Percentiles rank a stretch among this genome's conserved stretches.
Conservation (phyloP, 352 stramenopile genomes). For the Globisporangium carolinianum region DNA sequence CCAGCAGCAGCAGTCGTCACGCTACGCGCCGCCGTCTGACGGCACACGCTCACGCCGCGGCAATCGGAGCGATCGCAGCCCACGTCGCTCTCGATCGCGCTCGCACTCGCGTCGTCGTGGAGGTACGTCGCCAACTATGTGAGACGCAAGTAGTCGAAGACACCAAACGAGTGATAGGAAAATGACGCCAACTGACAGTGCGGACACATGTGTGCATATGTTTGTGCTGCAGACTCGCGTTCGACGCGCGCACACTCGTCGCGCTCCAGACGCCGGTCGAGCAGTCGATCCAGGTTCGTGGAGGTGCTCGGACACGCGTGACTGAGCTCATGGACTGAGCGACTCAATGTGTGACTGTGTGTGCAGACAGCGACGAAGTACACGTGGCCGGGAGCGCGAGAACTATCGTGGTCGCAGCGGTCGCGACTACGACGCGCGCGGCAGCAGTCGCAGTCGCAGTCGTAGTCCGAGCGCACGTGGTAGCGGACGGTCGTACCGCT, state of each 20-base stretch:
- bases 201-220: background rate
- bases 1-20: slow-evolving; percentile 1
- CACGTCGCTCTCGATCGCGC: slow-evolving; percentile 2
- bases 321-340: background rate
- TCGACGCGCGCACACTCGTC: slow-evolving; percentile 6
- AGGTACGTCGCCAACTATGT: background rate
- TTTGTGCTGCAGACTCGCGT: slow-evolving; percentile 4
- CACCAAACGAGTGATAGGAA: too few species aligned
- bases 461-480: slow-evolving; percentile 5
- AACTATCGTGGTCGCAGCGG: slow-evolving; percentile 7
- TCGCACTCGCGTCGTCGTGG: slow-evolving; percentile 12
- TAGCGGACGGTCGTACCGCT: slow-evolving; percentile 9
- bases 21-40: slow-evolving; percentile 3
- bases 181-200: too few species aligned
- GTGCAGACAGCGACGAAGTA: slow-evolving; percentile 4
- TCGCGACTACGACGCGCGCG: slow-evolving; percentile 3
- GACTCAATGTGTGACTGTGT: background rate
- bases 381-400: slow-evolving; percentile 4
- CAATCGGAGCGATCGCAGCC: slow-evolving; percentile 8
- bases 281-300: slow-evolving; percentile 9
- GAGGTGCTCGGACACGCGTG: background rate
- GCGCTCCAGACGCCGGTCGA: slow-evolving; percentile 13
- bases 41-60: background rate
- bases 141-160: too few species aligned
- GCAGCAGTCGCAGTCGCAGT: slow-evolving; percentile 17